Percentiles rank a stretch among this genome's conserved stretches.
phyloP scores from a whole-genome alignment of 75 land plant species.

The Pinus albicaulis region DNA sequence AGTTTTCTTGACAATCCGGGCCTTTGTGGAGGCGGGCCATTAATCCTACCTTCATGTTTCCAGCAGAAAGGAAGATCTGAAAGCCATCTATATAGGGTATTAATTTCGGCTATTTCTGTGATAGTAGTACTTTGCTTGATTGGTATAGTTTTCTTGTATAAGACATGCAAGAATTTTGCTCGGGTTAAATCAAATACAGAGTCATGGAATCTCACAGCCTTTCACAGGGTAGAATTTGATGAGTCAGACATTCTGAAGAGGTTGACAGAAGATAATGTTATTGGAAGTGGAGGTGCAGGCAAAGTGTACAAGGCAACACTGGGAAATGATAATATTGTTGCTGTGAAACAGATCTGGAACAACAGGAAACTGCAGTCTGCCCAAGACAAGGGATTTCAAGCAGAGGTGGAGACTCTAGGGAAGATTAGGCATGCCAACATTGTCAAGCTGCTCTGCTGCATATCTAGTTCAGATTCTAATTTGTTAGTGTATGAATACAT shows the following conservation, averaged over 20 bases:
- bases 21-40: slow-evolving; percentile 4
- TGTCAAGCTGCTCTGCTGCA: slow-evolving; percentile 75
- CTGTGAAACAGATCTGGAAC: slow-evolving; percentile 45
- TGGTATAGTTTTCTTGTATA: background rate
- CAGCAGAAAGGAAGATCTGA: background rate
- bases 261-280: slow-evolving; percentile 52
- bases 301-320: slow-evolving; percentile 50
- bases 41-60: background rate
- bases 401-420: slow-evolving; percentile 61
- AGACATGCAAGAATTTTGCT: slow-evolving; percentile 9
- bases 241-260: slow-evolving; percentile 38
- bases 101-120: background rate
- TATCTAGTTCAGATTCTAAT: slow-evolving; percentile 48
- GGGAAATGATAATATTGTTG: slow-evolving; percentile 18
- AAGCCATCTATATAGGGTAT: background rate
- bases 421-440: slow-evolving; percentile 69
- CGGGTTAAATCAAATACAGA: too few species aligned
- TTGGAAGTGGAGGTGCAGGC: slow-evolving; percentile 78
- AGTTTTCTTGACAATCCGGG: slow-evolving; percentile 47
- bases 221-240: slow-evolving; percentile 67
- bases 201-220: slow-evolving; percentile 79
- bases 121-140: slow-evolving; percentile 5
- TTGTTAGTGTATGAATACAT: slow-evolving; percentile 40
- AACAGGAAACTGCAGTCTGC: background rate
- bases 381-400: slow-evolving; percentile 39